Evolutionary conservation across 78 protist species (phyloP).

Genomic region (Cavenderia fasciculata): DNA sequence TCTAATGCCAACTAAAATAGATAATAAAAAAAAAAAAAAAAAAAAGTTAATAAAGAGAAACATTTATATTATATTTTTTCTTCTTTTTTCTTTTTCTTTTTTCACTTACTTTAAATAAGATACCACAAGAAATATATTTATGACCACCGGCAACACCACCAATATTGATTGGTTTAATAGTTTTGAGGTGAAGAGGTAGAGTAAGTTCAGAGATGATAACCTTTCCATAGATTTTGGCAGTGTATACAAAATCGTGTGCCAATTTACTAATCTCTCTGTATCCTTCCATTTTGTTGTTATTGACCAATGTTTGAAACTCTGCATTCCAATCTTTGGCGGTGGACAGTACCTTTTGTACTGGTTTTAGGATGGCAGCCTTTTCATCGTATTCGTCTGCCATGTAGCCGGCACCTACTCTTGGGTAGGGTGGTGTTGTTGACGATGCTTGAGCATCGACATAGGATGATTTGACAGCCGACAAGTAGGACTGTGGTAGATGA

Average conservation of each 20-base stretch:
- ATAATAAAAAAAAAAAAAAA: neutral
- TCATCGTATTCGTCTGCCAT: slow-evolving; percentile 62
- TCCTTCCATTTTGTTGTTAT: slow-evolving; percentile 62
- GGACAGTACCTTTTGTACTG: slow-evolving; percentile 44
- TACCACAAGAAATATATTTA: slow-evolving; percentile 74
- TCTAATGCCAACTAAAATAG: slow-evolving; percentile 66
- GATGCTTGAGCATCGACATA: no score
- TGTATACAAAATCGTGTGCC: slow-evolving; percentile 83
- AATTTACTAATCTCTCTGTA: slow-evolving; percentile 42
- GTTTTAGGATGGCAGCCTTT: slow-evolving; percentile 23
- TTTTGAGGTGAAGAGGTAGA: slow-evolving; percentile 76
- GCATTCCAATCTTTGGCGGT: slow-evolving; percentile 78
- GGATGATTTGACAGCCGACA: neutral
- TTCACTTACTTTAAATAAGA: slow-evolving; percentile 65
- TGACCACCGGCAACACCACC: slow-evolving; percentile 89
- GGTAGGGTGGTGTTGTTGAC: no score
- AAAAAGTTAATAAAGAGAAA: neutral
- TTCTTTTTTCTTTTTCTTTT: neutral
- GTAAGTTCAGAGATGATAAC: slow-evolving; percentile 74
- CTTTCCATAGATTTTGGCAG: slow-evolving; percentile 78
- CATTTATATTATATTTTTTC: neutral
- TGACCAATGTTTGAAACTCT: slow-evolving; percentile 66
- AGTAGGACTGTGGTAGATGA: slow-evolving; percentile 59
- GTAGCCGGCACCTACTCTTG: slow-evolving; percentile 6
- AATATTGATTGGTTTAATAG: slow-evolving; percentile 73